Conservation (phyloP, 148 eudicot genomes). For the Polygonum aviculare region DNA sequence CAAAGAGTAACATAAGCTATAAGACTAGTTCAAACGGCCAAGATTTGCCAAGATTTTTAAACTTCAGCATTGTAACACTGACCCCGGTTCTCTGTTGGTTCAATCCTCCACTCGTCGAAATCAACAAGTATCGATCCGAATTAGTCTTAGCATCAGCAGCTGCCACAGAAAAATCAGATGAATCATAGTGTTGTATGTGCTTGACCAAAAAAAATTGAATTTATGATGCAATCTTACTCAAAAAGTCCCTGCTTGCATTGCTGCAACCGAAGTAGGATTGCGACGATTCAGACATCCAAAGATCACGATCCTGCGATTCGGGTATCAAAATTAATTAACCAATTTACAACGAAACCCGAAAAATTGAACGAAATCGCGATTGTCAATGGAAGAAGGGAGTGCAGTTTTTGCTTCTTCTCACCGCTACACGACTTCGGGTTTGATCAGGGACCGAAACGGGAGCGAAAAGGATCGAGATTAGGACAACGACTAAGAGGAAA, state of each 20-base stretch:
- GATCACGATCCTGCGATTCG: slow-evolving; percentile 28
- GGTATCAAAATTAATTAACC: not conserved
- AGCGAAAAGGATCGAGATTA: slow-evolving; percentile 44
- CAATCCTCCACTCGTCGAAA: slow-evolving; percentile 87
- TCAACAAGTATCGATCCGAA: slow-evolving; percentile 55
- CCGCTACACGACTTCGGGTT: slow-evolving; percentile 22
- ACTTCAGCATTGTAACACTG: not conserved
- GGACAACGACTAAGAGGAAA: slow-evolving; percentile 30
- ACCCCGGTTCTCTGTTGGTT: slow-evolving; percentile 99
- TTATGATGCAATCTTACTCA: slow-evolving; percentile 23
- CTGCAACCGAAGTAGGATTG: slow-evolving; percentile 60
- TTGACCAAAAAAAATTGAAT: not conserved
- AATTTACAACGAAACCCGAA: not conserved
- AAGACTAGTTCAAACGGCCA: not conserved
- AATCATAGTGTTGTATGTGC: not conserved
- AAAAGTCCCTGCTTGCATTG: slow-evolving; percentile 39
- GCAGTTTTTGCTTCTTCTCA: not conserved
- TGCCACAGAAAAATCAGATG: slow-evolving; percentile 10
- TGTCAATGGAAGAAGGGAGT: not conserved
- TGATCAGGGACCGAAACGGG: slow-evolving; percentile 26
- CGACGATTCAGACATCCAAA: slow-evolving; percentile 59
- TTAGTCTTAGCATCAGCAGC: slow-evolving; percentile 53
- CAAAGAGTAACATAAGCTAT: not conserved
- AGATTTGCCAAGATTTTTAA: no score
- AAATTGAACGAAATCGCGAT: not conserved